phyloP scores from a whole-genome alignment of 78 protist species.

The Dictyostelium firmibasis region DNA sequence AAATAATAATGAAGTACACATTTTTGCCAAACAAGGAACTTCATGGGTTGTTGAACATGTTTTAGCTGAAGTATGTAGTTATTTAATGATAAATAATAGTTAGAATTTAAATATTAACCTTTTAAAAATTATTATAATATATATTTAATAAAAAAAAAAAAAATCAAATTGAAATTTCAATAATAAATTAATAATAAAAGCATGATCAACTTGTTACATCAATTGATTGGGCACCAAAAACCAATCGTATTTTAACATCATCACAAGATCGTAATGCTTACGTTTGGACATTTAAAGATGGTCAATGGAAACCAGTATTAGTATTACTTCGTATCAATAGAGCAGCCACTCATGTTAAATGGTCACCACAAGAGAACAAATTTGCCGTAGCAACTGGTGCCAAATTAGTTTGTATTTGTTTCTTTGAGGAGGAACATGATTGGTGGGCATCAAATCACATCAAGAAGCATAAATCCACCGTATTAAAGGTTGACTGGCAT shows the following conservation, averaged over 20 bases:
- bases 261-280: slow-evolving; percentile 98
- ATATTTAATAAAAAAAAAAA: neutral
- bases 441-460: slow-evolving; percentile 97
- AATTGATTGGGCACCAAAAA: slow-evolving; percentile 94
- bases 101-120: neutral
- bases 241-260: slow-evolving; percentile 93
- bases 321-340: slow-evolving; percentile 94
- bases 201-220: slow-evolving; percentile 94
- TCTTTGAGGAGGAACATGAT: slow-evolving; percentile 94
- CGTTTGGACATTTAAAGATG: slow-evolving; percentile 89
- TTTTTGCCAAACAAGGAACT: slow-evolving; percentile 73
- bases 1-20: slow-evolving; percentile 86
- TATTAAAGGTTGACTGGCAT: slow-evolving; percentile 92
- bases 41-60: slow-evolving; percentile 40
- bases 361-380: slow-evolving; percentile 93
- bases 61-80: slow-evolving; percentile 76
- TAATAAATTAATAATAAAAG: slow-evolving; percentile 37
- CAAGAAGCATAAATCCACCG: slow-evolving; percentile 92
- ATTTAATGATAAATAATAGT: neutral
- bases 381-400: slow-evolving; percentile 95
- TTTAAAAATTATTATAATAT: neutral
- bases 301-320: slow-evolving; percentile 93
- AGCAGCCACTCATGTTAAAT: slow-evolving; percentile 93
- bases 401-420: slow-evolving; percentile 90
- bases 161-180: neutral